Percentiles rank a stretch among this genome's conserved stretches.
phyloP scores from a whole-genome alignment of 148 eudicot genomes.

The Chenopodium album region DNA sequence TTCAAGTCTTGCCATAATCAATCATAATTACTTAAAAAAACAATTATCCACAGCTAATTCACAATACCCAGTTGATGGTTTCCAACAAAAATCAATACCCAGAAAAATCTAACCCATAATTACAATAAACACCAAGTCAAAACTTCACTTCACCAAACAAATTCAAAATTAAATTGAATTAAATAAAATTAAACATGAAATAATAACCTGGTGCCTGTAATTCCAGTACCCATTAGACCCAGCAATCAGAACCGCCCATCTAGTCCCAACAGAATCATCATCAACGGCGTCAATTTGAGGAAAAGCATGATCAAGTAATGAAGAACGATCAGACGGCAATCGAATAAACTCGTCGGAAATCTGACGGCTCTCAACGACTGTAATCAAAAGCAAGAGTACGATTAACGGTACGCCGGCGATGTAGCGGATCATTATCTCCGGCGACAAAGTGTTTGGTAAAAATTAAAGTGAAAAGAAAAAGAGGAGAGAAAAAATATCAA shows the following conservation, averaged over 20 bases:
- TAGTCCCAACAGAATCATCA: conserved; percentile 49
- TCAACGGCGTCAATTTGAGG: conserved; percentile 34
- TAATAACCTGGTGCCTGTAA: conserved; percentile 85
- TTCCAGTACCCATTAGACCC: conserved; percentile 98
- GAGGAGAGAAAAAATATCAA: not conserved
- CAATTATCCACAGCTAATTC: not conserved
- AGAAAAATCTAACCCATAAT: too few species aligned
- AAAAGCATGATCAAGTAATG: conserved; percentile 5
- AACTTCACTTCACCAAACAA: not conserved
- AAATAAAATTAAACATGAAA: not conserved
- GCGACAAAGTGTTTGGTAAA: not conserved
- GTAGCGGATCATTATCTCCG: conserved; percentile 30
- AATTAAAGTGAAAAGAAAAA: not conserved
- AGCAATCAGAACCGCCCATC: conserved; percentile 90
- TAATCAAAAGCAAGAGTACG: conserved; percentile 11
- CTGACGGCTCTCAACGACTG: conserved; percentile 31
- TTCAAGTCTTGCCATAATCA: not conserved
- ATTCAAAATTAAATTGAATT: not conserved
- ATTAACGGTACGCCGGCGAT: conserved; percentile 18
- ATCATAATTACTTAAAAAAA: too few species aligned
- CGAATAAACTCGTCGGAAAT: conserved; percentile 32
- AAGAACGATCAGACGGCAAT: conserved; percentile 29
- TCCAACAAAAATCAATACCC: not conserved
- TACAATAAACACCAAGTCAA: not conserved
- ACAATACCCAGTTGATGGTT: not conserved